phyloP scores from a whole-genome alignment of 1,284 basidiomycete species.

The Moniliella sp. region DNA sequence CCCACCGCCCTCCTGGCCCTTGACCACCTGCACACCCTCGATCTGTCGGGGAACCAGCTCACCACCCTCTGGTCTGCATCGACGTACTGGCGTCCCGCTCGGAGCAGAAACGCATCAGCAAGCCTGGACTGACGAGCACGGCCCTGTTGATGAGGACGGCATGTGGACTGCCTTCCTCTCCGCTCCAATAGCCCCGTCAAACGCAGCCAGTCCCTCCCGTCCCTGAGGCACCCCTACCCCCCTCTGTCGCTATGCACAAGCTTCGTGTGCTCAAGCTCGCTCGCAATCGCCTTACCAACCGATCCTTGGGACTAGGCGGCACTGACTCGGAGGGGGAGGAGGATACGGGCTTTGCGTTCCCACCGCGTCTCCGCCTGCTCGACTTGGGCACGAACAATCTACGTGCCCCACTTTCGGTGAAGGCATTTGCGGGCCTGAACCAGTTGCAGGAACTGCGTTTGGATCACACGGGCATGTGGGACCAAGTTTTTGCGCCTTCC shows the following conservation, averaged over 20 bases:
- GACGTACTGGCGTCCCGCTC: conserved; percentile 1
- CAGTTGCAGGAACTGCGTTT: neutral
- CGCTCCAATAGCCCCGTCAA: neutral
- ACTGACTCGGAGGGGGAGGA: neutral
- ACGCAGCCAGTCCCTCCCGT: neutral
- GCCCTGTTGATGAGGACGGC: neutral
- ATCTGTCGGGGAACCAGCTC: conserved; percentile 21
- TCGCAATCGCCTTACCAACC: neutral
- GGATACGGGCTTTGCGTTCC: neutral
- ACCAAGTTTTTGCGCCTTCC: neutral
- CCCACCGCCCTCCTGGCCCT: conserved; percentile 14
- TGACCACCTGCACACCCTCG: conserved; percentile 13
- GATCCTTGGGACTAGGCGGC: neutral
- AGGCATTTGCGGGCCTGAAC: neutral
- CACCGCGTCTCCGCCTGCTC: neutral
- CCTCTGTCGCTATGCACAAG: neutral
- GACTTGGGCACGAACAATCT: neutral
- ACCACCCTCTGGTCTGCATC: conserved; percentile 11
- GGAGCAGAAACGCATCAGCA: neutral
- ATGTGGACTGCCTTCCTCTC: neutral
- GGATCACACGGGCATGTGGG: neutral
- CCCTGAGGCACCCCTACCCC: neutral
- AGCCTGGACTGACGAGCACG: neutral
- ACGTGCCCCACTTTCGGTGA: neutral
- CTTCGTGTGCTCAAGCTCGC: neutral